Conservation (phyloP, 2,329 filamentous ascomycete genomes). For the Trichophyton simii region DNA sequence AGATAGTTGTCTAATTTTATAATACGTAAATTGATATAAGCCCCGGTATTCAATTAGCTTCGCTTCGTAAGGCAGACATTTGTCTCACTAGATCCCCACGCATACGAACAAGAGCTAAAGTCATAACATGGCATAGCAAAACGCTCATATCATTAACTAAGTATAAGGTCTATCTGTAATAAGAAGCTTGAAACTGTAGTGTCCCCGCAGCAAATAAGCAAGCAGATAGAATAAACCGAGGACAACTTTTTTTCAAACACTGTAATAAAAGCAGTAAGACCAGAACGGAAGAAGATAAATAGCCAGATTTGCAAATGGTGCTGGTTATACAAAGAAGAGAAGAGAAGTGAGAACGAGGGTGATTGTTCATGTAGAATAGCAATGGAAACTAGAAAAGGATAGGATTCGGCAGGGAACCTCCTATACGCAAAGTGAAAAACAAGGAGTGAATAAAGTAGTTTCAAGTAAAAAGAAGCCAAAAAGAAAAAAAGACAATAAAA, state of each 20-base stretch:
- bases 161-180: neutral
- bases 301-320: neutral
- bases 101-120: neutral
- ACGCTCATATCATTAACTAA: neutral
- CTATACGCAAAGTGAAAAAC: no score
- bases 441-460: no score
- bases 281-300: neutral
- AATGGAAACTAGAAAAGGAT: no score
- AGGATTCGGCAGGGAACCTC: no score
- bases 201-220: neutral
- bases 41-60: neutral
- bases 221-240: neutral
- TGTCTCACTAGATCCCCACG: neutral
- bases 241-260: neutral
- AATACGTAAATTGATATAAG: neutral
- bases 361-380: neutral
- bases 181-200: neutral
- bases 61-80: neutral
- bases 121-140: neutral
- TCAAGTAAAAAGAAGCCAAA: neutral
- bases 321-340: constrained; percentile 1
- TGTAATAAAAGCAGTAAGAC: neutral
- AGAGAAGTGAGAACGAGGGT: constrained; percentile 2
- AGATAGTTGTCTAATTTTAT: neutral
- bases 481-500: neutral